phyloP scores from a whole-genome alignment of 495 filamentous ascomycete species.

The Haplographium delicatum region DNA sequence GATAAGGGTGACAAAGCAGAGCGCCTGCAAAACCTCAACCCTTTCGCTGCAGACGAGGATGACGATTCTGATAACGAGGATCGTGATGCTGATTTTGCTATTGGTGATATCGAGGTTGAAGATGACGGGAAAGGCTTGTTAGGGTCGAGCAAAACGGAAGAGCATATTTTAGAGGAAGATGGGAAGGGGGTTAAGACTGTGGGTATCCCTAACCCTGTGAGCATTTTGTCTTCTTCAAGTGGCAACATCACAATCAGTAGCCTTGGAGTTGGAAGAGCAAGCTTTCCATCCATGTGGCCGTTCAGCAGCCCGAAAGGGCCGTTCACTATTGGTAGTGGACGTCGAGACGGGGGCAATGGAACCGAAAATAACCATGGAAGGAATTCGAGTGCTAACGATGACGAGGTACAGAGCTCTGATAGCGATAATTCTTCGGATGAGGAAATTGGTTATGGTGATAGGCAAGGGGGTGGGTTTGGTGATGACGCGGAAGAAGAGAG shows the following conservation, averaged over 20 bases:
- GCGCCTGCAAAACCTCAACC: slow-evolving; percentile 21
- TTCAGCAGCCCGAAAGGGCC: slow-evolving; percentile 12
- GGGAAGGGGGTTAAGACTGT: slow-evolving; percentile 10
- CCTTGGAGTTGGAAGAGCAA: slow-evolving; percentile 8
- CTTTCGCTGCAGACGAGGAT: slow-evolving; percentile 37
- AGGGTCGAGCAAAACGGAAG: not conserved
- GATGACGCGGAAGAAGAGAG: slow-evolving; percentile 21
- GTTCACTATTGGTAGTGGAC: slow-evolving; percentile 9
- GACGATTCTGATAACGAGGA: slow-evolving; percentile 41
- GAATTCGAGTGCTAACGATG: slow-evolving; percentile 19
- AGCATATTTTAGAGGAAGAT: not conserved
- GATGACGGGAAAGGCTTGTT: slow-evolving; percentile 15
- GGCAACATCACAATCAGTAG: not conserved
- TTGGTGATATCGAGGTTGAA: slow-evolving; percentile 23
- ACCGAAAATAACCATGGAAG: slow-evolving; percentile 7
- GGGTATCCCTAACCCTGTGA: slow-evolving; percentile 13
- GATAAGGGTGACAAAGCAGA: slow-evolving; percentile 10
- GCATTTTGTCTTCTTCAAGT: slow-evolving; percentile 6
- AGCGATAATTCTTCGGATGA: slow-evolving; percentile 25
- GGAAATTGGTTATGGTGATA: slow-evolving; percentile 20
- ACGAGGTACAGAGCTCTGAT: slow-evolving; percentile 27
- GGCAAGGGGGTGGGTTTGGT: slow-evolving; percentile 35
- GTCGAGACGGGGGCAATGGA: not conserved
- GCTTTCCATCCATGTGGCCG: slow-evolving; percentile 24
- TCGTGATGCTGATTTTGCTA: slow-evolving; percentile 14